Evolutionary conservation across 768 basidiomycete species (phyloP), one percentile per base, ranked within the genome.

Genomic region (Russula lepida): DNA sequence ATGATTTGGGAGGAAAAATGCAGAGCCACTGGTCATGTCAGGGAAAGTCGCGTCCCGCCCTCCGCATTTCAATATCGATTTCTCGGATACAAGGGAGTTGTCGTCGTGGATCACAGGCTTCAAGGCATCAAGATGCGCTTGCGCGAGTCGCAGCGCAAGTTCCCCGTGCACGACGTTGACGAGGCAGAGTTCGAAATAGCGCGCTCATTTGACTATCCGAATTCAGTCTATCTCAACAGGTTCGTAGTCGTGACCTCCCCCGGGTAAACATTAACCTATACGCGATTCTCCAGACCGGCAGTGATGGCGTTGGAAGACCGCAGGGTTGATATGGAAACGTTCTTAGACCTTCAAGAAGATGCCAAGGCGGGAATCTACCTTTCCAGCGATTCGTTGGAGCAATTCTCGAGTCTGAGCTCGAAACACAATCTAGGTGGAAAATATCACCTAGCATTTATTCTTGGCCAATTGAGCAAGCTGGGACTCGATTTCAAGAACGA

Each of bases 241-340:
- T 89, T 43, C 17, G 44, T 25, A 17, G 17, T 8, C n/a, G 50
- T 37, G n/a, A 28, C 55, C 48, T 13, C 4, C 25, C 39, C 17
- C 23, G 30, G 30, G 19, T 25, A 21, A 8, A 11, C 3, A 39
- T 3, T 28, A 30, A 48, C 33, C n/a, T n/a, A n/a, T n/a, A n/a
- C n/a, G n/a, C n/a, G n/a, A 12, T 30, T 60, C 33, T 25, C 4
- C 56, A 92, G 89, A 56, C 81, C 87, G 3, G 70, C 91, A 7
- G 79, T 92, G 32, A 91, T 88, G 85, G 76, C 90, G 2, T 75
- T 94, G 8, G 92, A 94, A 69, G 86, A 88, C 63, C 78, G 86
- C 8, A 84, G 84, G 0, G 84, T 91, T 17, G 73, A 75, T 6
- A 75, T 72, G 60, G 76, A 83, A 0, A 78, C 74, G 3, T 89